These are phyloP conservation scores for Alternaria conjuncta DNA, from an alignment of 2,329 filamentous ascomycete genomes.

Conservation along the genomic window DNA sequence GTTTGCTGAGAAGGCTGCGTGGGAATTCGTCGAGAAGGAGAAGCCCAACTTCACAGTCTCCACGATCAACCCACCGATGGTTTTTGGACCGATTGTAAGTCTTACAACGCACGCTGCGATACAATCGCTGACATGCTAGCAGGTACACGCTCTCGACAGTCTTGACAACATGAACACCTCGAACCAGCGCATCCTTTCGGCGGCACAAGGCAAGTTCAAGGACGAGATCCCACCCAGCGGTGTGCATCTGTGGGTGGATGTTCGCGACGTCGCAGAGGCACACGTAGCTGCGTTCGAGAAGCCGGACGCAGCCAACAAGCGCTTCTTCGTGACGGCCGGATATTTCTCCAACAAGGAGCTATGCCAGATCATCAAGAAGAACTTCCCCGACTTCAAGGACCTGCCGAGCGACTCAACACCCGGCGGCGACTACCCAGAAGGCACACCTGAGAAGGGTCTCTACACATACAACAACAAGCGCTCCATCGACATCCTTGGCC, in stretches of 20 bases:
- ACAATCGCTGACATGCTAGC: conserved; percentile 17
- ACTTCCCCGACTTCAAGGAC: conserved; percentile 61
- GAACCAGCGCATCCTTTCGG: conserved; percentile 69
- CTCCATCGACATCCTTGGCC: conserved; percentile 62
- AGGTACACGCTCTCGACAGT: conserved; percentile 65
- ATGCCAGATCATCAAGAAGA: conserved; percentile 61
- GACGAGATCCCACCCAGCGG: conserved; percentile 64
- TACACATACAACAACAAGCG: conserved; percentile 62
- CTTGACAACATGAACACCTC: conserved; percentile 74
- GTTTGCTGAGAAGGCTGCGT: conserved; percentile 64
- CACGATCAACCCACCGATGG: conserved; percentile 59
- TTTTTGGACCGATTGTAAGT: conserved; percentile 57
- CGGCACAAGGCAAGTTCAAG: conserved; percentile 68
- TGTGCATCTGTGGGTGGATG: conserved; percentile 58
- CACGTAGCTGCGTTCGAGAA: conserved; percentile 67
- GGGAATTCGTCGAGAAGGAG: conserved; percentile 60
- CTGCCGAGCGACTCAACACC: conserved; percentile 54
- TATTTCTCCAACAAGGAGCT: conserved; percentile 68
- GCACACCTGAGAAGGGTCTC: conserved; percentile 50
- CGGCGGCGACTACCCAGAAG: conserved; percentile 55
- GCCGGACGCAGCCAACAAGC: conserved; percentile 64
- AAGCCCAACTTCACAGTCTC: conserved; percentile 58
- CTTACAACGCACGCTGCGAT: neutral
- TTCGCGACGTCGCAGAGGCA: conserved; percentile 65
- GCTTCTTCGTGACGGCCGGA: conserved; percentile 67